phyloP scores from a whole-genome alignment of 1,284 basidiomycete genomes.

The Stereum hirsutum region DNA sequence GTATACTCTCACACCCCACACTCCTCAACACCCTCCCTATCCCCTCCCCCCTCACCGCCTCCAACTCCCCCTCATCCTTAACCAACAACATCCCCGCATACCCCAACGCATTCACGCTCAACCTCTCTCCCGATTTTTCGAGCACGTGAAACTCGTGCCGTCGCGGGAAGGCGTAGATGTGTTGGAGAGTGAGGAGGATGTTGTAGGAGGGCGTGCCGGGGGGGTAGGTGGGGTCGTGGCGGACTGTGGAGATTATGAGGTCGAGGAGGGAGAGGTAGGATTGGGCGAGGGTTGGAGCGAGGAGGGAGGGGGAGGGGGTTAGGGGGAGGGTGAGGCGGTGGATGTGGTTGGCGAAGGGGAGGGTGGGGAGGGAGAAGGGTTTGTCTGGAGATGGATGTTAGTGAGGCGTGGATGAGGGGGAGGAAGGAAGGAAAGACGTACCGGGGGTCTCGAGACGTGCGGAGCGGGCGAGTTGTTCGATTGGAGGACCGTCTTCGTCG shows the following conservation, averaged over 20 bases:
- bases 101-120: slow-evolving; percentile 79
- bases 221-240: slow-evolving; percentile 53
- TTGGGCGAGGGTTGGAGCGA: slow-evolving; percentile 48
- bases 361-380: slow-evolving; percentile 55
- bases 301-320: slow-evolving; percentile 31
- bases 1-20: slow-evolving; percentile 55
- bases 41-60: slow-evolving; percentile 52
- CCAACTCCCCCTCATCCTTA: slow-evolving; percentile 67
- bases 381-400: slow-evolving; percentile 37
- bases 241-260: slow-evolving; percentile 67
- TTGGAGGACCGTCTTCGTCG: slow-evolving; percentile 53
- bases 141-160: slow-evolving; percentile 45
- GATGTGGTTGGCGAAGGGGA: slow-evolving; percentile 79
- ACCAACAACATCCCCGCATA: slow-evolving; percentile 83
- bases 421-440: slow-evolving; percentile 20
- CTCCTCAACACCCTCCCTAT: slow-evolving; percentile 48
- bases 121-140: slow-evolving; percentile 35
- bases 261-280: slow-evolving; percentile 74
- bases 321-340: slow-evolving; percentile 47
- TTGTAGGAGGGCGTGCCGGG: slow-evolving; percentile 70
- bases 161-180: slow-evolving; percentile 79
- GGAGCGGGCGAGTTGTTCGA: slow-evolving; percentile 60
- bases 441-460: slow-evolving; percentile 51
- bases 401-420: neutral
- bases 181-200: slow-evolving; percentile 72